phyloP scores from a whole-genome alignment of 2,329 filamentous ascomycete genomes.

The Phaeosphaeriaceae sp. region DNA sequence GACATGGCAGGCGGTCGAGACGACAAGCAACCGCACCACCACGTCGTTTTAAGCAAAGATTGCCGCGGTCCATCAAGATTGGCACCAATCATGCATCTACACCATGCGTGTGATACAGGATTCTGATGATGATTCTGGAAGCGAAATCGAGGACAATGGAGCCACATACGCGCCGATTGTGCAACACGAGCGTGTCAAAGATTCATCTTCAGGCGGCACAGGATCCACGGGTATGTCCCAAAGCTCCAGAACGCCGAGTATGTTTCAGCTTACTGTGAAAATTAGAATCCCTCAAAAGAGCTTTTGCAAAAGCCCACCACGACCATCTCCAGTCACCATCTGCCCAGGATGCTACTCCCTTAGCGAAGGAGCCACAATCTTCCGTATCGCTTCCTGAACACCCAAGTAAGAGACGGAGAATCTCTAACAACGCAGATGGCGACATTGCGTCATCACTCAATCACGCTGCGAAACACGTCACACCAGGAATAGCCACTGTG shows the following conservation, averaged over 20 bases:
- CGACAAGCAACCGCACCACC: neutral
- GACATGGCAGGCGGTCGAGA: neutral
- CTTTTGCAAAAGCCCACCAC: conserved; percentile 34
- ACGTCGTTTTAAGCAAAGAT: neutral
- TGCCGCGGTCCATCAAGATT: neutral
- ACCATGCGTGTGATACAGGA: conserved; percentile 44
- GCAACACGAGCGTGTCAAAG: conserved; percentile 7
- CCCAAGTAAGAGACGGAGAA: conserved; percentile 33
- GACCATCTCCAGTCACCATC: conserved; percentile 28
- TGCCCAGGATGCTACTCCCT: neutral
- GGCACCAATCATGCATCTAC: conserved; percentile 6
- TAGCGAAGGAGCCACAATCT: conserved; percentile 21
- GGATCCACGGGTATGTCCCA: conserved; percentile 38
- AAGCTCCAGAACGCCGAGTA: neutral
- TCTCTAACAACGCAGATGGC: conserved; percentile 7
- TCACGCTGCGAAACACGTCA: neutral
- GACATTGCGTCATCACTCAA: neutral
- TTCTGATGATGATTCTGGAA: conserved; percentile 47
- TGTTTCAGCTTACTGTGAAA: neutral
- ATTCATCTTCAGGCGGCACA: conserved; percentile 20
- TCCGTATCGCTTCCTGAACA: conserved; percentile 27
- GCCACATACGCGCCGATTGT: conserved; percentile 21
- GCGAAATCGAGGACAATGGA: conserved; percentile 30
- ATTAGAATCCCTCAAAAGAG: conserved; percentile 31
- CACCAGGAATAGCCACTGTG: neutral